Base-by-base conservation (phyloP, 805 yeast genomes). In the Sugiyamaella americana region DNA sequence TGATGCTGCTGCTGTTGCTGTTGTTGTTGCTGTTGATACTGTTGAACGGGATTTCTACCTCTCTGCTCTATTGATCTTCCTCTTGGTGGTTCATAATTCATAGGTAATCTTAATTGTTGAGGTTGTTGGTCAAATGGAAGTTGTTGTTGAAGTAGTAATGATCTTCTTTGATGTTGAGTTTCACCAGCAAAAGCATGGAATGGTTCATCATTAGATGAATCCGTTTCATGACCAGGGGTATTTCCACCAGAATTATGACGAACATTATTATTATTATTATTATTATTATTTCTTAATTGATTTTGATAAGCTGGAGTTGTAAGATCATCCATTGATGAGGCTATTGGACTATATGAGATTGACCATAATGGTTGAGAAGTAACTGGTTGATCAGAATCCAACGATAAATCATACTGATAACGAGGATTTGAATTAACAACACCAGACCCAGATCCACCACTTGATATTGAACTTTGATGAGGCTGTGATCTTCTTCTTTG, bases 361-460 rank as follows among this genome's bases (percentile, higher is more conserved):
- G 55, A 49, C 55, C 55, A 52, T 3, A 52, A 40, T 13, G 52
- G 55, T 29, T 52, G 54, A 11, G 52, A 34, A 2, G 54, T 50
- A 10, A 38, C 41, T 11, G 41, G 41, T 26, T 26, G 32, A 26
- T 8, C 13, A 26, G 32, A 8, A 26, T 26, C 32, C 32, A 26
- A 26, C n/a, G n/a, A n/a, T n/a, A n/a, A n/a, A n/a, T n/a, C n/a
- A 13, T 26, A 26, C 13, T 26, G 32, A 26, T 8, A 26, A n/a
- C n/a, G n/a, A 26, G 32, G 13, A 26, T 26, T 26, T 26, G 32
- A 8, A 26, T 26, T 26, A 8, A 13, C 8, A 8, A 8, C 11
- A 26, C 11, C 8, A 13, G 13, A 8, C 8, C 11, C 8, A 8
- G 32, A 8, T 26, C 32, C 13, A 8, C 32, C 32, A 8, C 32